Conservation (phyloP, 495 filamentous ascomycete species). For the Hyaloscypha variabilis region DNA sequence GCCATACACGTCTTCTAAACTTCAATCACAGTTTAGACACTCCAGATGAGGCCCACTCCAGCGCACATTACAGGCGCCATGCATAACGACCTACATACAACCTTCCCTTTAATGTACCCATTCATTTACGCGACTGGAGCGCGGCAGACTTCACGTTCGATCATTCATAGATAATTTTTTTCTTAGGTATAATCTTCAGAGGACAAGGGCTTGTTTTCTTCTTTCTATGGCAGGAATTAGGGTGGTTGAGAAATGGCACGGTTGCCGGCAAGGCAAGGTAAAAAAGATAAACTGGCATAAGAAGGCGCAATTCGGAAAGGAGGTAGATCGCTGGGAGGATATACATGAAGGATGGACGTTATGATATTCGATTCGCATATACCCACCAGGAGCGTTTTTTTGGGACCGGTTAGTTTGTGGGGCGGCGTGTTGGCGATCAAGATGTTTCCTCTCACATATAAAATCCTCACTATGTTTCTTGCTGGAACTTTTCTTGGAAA, state of each 20-base stretch:
- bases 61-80: background rate
- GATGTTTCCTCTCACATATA: background rate
- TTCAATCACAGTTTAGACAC: constrained; percentile 16
- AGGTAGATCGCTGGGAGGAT: constrained; percentile 7
- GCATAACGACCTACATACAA: background rate
- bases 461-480: background rate
- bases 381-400: background rate
- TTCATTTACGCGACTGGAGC: constrained; percentile 25
- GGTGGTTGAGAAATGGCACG: background rate
- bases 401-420: background rate
- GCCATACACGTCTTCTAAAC: constrained; percentile 17
- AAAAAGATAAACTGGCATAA: background rate
- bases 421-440: background rate
- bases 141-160: constrained; percentile 12
- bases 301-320: constrained; percentile 8
- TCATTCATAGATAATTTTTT: background rate
- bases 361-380: constrained; percentile 2
- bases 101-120: background rate
- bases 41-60: constrained; percentile 7
- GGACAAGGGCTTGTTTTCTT: background rate
- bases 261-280: background rate
- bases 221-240: background rate
- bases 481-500: background rate
- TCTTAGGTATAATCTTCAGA: background rate
- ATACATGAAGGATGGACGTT: background rate